Percentiles rank a stretch among this genome's conserved stretches.
Conservation (phyloP, 768 basidiomycete genomes). For the Mycena chlorophos region DNA sequence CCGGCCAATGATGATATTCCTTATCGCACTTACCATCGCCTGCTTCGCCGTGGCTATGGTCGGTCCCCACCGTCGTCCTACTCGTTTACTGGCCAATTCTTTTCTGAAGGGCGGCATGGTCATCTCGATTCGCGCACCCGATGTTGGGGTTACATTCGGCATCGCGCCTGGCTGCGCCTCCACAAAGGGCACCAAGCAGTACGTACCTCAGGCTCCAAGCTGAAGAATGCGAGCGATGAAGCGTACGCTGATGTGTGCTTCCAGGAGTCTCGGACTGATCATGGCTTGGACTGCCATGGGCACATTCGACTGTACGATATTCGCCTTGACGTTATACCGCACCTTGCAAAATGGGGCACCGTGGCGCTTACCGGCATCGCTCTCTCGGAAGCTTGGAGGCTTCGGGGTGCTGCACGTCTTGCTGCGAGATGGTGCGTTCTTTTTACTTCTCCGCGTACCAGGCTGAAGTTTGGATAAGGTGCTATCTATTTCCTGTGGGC, state of each 20-base stretch:
- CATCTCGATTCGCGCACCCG: background rate
- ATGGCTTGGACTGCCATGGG: constrained; percentile 1
- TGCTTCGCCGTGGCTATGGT: background rate
- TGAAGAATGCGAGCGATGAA: no score
- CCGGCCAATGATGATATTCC: background rate
- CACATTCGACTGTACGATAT: constrained; percentile 8
- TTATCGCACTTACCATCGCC: background rate
- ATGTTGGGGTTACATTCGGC: background rate
- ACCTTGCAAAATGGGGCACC: background rate
- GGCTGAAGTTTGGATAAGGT: background rate
- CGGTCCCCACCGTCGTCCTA: background rate
- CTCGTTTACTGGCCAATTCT: background rate
- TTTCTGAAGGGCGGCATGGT: no score
- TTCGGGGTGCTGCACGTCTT: background rate
- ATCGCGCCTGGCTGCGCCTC: background rate
- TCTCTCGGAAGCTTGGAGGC: background rate
- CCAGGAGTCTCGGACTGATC: background rate
- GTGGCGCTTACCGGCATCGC: background rate
- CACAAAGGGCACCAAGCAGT: background rate
- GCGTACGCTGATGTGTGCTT: background rate
- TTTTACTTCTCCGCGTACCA: background rate
- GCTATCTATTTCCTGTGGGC: constrained; percentile 6
- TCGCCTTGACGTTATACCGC: background rate
- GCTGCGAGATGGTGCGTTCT: background rate
- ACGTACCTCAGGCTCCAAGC: background rate